Evolutionary conservation across 2,329 filamentous ascomycete species (phyloP).

Genomic region (Colletotrichum sp.): DNA sequence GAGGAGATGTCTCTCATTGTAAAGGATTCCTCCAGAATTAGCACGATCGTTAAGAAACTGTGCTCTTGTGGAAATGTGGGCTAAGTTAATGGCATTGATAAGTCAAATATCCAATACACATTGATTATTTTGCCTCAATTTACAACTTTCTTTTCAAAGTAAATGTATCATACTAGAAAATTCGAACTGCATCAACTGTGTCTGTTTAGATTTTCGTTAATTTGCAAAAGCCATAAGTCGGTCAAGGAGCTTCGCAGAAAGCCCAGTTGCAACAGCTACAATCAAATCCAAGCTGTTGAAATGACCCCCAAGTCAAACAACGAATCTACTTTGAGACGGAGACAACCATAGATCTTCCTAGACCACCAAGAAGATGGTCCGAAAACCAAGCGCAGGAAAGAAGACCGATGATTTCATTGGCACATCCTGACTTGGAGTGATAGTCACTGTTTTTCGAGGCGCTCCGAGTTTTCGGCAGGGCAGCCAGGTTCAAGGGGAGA

Average conservation of each 20-base stretch:
- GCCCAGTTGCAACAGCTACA: background rate
- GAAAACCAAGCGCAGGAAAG: background rate
- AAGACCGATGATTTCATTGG: background rate
- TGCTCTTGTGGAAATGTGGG: background rate
- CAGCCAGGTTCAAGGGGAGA: background rate
- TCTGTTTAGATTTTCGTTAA: fast-evolving
- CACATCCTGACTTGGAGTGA: background rate
- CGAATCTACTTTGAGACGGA: background rate
- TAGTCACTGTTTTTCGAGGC: background rate
- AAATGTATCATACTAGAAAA: fast-evolving
- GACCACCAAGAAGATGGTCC: background rate
- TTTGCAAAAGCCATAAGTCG: background rate
- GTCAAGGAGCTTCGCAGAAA: background rate
- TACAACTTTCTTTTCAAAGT: fast-evolving
- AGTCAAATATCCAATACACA: background rate
- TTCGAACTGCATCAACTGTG: background rate
- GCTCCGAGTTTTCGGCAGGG: background rate
- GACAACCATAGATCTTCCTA: background rate
- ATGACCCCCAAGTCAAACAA: background rate
- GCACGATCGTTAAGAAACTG: background rate
- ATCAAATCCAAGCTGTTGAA: background rate
- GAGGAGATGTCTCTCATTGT: background rate
- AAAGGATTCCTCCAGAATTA: background rate
- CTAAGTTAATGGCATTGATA: background rate
- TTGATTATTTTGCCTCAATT: fast-evolving